Base-by-base conservation (phyloP, 345 rosid species). In the Triadica sebifera region DNA sequence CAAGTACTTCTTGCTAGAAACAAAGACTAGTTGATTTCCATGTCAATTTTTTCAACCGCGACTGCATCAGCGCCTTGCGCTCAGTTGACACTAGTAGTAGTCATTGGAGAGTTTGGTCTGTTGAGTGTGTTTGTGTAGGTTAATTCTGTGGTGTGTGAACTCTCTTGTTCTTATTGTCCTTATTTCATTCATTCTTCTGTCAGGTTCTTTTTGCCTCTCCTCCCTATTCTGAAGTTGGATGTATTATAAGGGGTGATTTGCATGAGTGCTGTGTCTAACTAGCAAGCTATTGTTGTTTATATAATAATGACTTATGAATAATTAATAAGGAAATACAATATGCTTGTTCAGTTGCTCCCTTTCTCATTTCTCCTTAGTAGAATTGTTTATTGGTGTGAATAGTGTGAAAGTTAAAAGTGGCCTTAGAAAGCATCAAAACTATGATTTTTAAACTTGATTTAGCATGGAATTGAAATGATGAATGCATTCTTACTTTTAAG, bases 131-230 rank as follows among this genome's bases (percentile, higher is more conserved):
- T 17, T 19, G 20, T 61, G 34, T 29, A 29, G 34, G 34, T 29
- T 29, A 29, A 66, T 12, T 10, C 55, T 66, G 57, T 49, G 34
- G 69, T 19, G 17, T 37, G 46, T 11, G 25, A 0, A 34, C 16
- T 46, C 43, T 57, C 29, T 67, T 59, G 6, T 9, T 10, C 53
- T 4, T 37, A 8, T 47, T n/a, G 7, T 16, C 25, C 29, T 46
- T n/a, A 57, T 57, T 71, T 77, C 67, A 47, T 77, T 77, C 25
- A 45, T 65, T 71, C 22, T 65, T 77, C 53, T 47, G 49, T 17
- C 25, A 61, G 65, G 49, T 56, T 46, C 58, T 51, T 62, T 43
- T 37, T 41, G 3, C 19, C 34, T 67, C 20, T 24, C 37, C 16
- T 43, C 4, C n/a, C 16, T 17, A 24, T 56, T 13, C 43, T 46